Evolutionary conservation across 495 filamentous ascomycete genomes (phyloP).

Genomic region (Daldinia caldariorum): DNA sequence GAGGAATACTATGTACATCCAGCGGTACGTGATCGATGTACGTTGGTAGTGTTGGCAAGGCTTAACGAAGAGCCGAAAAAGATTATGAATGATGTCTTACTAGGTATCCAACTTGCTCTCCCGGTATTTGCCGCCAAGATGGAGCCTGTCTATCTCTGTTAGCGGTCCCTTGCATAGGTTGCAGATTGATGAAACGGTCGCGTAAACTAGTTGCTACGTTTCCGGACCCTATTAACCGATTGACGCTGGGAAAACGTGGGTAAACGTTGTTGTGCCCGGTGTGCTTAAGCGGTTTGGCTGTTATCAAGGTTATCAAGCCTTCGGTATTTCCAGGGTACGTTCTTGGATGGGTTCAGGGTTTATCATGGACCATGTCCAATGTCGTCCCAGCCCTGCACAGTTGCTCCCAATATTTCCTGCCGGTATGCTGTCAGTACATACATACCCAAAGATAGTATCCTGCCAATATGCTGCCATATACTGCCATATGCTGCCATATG

Average conservation of each 20-base stretch:
- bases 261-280: neutral
- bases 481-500: constrained; percentile 4
- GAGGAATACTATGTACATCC: constrained; percentile 4
- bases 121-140: constrained; percentile 30
- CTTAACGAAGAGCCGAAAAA: neutral
- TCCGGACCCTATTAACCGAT: constrained; percentile 6
- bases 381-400: neutral
- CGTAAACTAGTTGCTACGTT: constrained; percentile 24
- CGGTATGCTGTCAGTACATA: neutral
- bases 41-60: neutral
- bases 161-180: constrained; percentile 41
- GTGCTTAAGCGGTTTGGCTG: constrained; percentile 17
- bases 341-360: neutral
- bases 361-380: neutral
- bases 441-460: too few relatives aligned
- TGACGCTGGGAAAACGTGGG: constrained; percentile 1
- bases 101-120: neutral
- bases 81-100: constrained; percentile 1
- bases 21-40: constrained; percentile 6
- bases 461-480: constrained; percentile 12
- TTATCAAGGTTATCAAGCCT: constrained; percentile 10
- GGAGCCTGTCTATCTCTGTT: constrained; percentile 17
- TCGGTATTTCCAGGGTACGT: too few relatives aligned
- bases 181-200: constrained; percentile 39
- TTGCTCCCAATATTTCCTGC: neutral